These are phyloP conservation scores for Triticum monococcum DNA, from an alignment of 176 grass and related monocot genomes.

Conservation along the genomic window DNA sequence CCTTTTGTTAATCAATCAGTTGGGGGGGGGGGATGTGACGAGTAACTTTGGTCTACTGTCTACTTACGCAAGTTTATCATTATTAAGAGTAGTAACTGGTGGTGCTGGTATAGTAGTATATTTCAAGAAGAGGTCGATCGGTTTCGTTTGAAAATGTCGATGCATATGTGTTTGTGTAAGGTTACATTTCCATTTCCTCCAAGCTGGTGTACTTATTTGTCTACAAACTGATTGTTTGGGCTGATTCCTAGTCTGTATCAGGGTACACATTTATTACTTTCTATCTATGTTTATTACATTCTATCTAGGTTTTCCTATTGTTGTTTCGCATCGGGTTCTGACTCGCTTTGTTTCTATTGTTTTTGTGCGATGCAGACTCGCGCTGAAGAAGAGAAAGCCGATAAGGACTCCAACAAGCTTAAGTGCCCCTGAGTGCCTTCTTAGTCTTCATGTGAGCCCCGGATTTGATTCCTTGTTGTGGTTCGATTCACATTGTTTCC, in stretches of 20 bases:
- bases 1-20: slow-evolving; percentile 10
- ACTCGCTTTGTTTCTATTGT: no score
- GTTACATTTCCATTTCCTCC: slow-evolving; percentile 20
- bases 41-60: slow-evolving; percentile 9
- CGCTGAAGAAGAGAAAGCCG: slow-evolving; percentile 63
- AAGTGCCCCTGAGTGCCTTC: slow-evolving; percentile 80
- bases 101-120: slow-evolving; percentile 2
- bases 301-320: no score
- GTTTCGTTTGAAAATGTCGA: background rate
- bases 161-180: slow-evolving; percentile 12
- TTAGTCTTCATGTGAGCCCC: slow-evolving; percentile 9
- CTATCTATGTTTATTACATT: no score
- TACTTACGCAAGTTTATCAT: background rate
- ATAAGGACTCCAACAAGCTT: slow-evolving; percentile 84
- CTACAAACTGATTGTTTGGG: no score
- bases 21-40: background rate
- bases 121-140: background rate
- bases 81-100: background rate
- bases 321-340: no score
- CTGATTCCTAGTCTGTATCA: no score
- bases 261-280: background rate
- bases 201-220: background rate
- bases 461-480: no score
- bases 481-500: no score
- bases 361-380: slow-evolving; percentile 32